Evolutionary conservation across 257 asterid species (phyloP).

Genomic region (Solanum ahanhuiri): DNA sequence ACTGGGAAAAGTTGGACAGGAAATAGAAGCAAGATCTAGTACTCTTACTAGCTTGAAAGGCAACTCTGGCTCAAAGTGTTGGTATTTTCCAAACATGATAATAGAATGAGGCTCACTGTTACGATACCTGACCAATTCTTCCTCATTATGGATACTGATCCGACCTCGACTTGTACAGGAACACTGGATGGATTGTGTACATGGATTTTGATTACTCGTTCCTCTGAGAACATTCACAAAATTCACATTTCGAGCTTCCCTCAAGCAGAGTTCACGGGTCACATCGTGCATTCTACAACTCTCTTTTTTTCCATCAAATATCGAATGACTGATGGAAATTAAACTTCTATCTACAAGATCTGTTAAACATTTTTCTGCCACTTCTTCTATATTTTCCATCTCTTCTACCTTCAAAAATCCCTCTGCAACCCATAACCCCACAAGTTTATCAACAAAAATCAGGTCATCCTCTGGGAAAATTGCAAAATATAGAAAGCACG

Average conservation of each 20-base stretch:
- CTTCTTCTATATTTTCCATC: not conserved
- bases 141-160: too few relatives aligned
- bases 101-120: too few relatives aligned
- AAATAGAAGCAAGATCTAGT: too few relatives aligned
- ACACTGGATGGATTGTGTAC: not conserved
- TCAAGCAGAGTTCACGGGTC: conserved; percentile 3
- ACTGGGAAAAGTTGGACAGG: too few relatives aligned
- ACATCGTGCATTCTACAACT: conserved; percentile 6
- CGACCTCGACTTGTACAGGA: not conserved
- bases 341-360: not conserved
- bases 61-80: too few relatives aligned
- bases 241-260: not conserved
- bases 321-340: not conserved
- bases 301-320: not conserved
- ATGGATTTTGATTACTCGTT: not conserved
- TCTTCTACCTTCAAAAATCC: conserved; percentile 4
- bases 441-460: not conserved
- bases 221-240: not conserved
- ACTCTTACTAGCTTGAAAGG: too few relatives aligned
- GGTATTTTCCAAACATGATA: too few relatives aligned
- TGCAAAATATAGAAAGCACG: not conserved
- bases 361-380: not conserved
- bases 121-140: too few relatives aligned
- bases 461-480: not conserved
- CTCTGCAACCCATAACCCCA: conserved; percentile 1